Evolutionary conservation across 176 grass and related monocot species (phyloP).

Genomic region (Zea luxurians): DNA sequence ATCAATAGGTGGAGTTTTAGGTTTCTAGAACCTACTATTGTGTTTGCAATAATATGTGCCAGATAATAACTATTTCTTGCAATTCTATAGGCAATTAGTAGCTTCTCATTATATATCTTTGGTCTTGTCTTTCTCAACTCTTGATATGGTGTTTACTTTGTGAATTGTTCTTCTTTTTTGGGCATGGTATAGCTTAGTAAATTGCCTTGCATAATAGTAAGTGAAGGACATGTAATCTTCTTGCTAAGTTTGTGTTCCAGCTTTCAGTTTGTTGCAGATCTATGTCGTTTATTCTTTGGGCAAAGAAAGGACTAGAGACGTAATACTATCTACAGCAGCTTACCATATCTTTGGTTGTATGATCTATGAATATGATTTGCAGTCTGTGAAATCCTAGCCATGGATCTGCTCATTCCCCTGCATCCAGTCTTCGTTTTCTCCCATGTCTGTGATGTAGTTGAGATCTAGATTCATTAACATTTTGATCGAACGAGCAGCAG

Average conservation of each 20-base stretch:
- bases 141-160: conserved; percentile 3
- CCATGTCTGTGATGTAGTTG: too few species aligned
- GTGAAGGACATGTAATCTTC: conserved; percentile 5
- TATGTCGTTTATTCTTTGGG: conserved; percentile 96
- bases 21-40: too few species aligned
- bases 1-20: too few species aligned
- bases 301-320: conserved; percentile 81
- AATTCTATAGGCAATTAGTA: conserved; percentile 13
- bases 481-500: too few species aligned
- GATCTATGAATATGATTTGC: too few species aligned
- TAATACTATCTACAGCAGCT: too few species aligned
- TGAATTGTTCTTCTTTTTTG: neutral
- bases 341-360: too few species aligned
- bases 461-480: too few species aligned
- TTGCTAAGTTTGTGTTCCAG: conserved; percentile 33
- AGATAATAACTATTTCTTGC: conserved; percentile 38
- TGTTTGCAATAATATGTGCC: too few species aligned
- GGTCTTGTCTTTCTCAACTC: conserved; percentile 3
- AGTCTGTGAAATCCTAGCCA: too few species aligned
- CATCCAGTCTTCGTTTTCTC: too few species aligned
- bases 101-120: conserved; percentile 14
- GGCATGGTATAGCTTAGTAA: conserved; percentile 1
- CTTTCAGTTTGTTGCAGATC: conserved; percentile 59
- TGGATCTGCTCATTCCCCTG: too few species aligned
- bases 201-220: neutral